These are phyloP conservation scores for Coriaria nepalensis DNA, from an alignment of 306 rosid genomes.

Conservation along the genomic window DNA sequence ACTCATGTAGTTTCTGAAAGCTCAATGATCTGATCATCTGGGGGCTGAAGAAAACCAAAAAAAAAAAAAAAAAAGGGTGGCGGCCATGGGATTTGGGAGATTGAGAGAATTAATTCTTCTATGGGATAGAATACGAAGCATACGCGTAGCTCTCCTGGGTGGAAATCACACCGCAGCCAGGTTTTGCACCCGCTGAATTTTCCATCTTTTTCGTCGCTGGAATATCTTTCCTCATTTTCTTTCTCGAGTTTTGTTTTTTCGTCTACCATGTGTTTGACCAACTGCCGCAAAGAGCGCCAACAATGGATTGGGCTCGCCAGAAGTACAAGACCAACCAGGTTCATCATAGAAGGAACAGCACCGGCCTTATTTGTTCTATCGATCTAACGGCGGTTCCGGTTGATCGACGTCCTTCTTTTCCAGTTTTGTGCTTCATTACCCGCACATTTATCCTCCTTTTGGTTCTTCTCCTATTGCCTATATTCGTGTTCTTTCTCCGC, in stretches of 20 bases:
- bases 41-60: slow-evolving; percentile 2
- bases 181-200: slow-evolving; percentile 59
- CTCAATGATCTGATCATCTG: slow-evolving; percentile 30
- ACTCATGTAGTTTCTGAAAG: too few relatives aligned
- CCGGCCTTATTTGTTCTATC: slow-evolving; percentile 11
- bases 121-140: slow-evolving; percentile 31
- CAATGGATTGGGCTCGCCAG: slow-evolving; percentile 17
- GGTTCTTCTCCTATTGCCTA: slow-evolving; percentile 36
- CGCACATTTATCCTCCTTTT: slow-evolving; percentile 45
- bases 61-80: slow-evolving; percentile 5
- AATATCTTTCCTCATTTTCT: background rate
- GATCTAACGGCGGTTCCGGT: slow-evolving; percentile 26
- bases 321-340: slow-evolving; percentile 18
- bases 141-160: slow-evolving; percentile 54
- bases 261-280: background rate
- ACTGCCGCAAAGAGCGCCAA: background rate
- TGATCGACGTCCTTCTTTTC: slow-evolving; percentile 33
- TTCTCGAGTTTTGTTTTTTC: slow-evolving; percentile 18
- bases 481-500: slow-evolving; percentile 17
- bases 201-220: background rate
- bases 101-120: slow-evolving; percentile 47
- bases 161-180: slow-evolving; percentile 83
- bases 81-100: slow-evolving; percentile 49
- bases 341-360: slow-evolving; percentile 8
- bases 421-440: slow-evolving; percentile 34